Evolutionary conservation across 1,284 basidiomycete genomes (phyloP).

Genomic region (Malassezia sp.): DNA sequence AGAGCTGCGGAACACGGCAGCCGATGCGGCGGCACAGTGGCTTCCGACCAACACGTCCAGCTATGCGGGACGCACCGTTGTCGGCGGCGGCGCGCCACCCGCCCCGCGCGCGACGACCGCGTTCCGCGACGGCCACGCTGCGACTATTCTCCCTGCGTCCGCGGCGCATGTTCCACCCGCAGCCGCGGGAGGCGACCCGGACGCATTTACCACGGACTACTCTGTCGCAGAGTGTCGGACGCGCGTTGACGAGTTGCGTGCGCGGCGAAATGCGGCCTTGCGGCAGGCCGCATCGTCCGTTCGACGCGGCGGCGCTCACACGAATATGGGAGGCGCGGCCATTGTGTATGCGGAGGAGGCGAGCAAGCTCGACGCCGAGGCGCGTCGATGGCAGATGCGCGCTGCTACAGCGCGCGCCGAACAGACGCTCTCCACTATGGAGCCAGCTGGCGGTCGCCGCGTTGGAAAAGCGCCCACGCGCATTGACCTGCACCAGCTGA

Average conservation of each 20-base stretch:
- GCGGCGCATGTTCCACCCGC: conserved; percentile 13
- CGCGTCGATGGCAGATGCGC: conserved; percentile 42
- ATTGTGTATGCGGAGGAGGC: conserved; percentile 45
- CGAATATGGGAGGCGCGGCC: conserved; percentile 14
- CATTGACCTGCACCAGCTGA: conserved; percentile 47
- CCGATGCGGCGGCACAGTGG: conserved; percentile 4
- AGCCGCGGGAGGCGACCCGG: conserved; percentile 11
- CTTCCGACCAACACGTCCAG: background rate
- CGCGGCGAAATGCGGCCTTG: conserved; percentile 39
- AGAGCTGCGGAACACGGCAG: conserved; percentile 11
- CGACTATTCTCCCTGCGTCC: conserved; percentile 26
- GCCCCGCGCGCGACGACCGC: background rate
- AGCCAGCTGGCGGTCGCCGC: no score
- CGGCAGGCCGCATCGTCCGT: conserved; percentile 29
- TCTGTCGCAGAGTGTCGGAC: conserved; percentile 24
- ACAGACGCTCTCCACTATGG: no score
- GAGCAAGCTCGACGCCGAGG: conserved; percentile 38
- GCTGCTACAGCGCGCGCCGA: conserved; percentile 42
- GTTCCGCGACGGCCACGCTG: conserved; percentile 7
- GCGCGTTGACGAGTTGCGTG: conserved; percentile 34
- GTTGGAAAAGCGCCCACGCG: conserved; percentile 22
- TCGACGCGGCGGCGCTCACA: background rate
- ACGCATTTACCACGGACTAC: conserved; percentile 16
- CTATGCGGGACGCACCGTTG: conserved; percentile 9
- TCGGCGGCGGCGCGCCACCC: background rate